Base-by-base conservation (phyloP, 2,329 filamentous ascomycete species). In the Hysterium pulicare region DNA sequence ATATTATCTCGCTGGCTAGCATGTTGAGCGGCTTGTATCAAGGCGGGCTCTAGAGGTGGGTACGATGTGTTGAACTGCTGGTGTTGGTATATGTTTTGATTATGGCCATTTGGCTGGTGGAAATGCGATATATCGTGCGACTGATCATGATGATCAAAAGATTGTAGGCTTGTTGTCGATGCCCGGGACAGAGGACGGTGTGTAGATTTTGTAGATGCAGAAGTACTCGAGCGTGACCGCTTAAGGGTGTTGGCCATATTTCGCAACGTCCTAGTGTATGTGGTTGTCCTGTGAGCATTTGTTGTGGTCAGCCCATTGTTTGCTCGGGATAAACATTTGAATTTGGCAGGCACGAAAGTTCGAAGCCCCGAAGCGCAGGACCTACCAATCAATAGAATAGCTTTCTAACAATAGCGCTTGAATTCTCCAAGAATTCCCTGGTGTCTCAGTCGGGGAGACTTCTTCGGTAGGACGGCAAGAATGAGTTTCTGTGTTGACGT, bases 131-230 rank as follows among this genome's bases (percentile, higher is more conserved):
- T 35, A 35, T 57, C 49, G 50, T 61, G 62, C 33, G 44, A 39
- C 41, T 65, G 58, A 28, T 50, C 46, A 38, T 56, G 51, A 23
- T 52, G 41, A 36, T 62, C 60, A 46, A 64, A 65, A 13, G 63
- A 68, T 35, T 73, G 70, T 30, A 71, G 51, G 51, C 71, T 74
- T n/a, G 72, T 69, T 15, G 72, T 74, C 11, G 72, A 75, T 32
- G 70, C 71, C 51, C 72, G 67, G 21, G 72, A 75, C 15, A 67
- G 62, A 35, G 72, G 71, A 5, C 72, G 64, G 47, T 70, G 71
- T 34, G 56, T 59, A 40, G 66, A 66, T 51, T 66, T 68, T 23
- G 57, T 61, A 20, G 71, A 71, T 42, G 64, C 64, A 37, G 70
- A 70, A 10, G 70, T 73, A 50, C 68, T 72, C 19, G 71, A 73